Evolutionary conservation across 139 green algal species (phyloP), one percentile per base, ranked within the genome.

Genomic region (Coelastrella sp.): DNA sequence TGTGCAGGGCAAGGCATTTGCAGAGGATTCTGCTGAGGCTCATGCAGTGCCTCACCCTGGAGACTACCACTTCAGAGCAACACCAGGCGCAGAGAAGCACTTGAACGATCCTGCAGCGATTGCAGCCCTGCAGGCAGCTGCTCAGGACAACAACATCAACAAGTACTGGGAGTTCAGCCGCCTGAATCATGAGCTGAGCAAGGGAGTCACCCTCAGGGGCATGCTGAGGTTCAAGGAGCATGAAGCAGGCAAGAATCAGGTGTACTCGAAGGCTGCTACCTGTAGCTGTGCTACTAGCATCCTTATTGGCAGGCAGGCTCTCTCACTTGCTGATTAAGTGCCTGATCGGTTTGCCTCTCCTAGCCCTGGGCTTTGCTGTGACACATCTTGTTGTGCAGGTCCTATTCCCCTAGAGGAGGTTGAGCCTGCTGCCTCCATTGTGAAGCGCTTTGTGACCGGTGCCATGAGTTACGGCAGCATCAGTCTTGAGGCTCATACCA

Each of bases 81-180:
- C 88, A 62, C 62, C 81, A 27, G 84, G 89, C 43, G 88, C 89
- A 9, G 96, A 99, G 89, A 88, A 91, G 76, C 96, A 99, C 90
- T 88, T 99, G 85, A 99, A 99, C 91, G 92, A 98, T 88, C 96
- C 96, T 2, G 88, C 92, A 9, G 95, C 92, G 30, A 98, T 99
- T 48, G 93, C 96, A 40, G 92, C 94, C 83, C 93, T 99, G 86
- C 96, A 98, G 86, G 93, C 95, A 72, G 92, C 94, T 11, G 86
- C 87, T 17, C 38, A 86, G 37, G 74, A 35, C 43, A 92, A 97
- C 62, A 91, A 91, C 38, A 67, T 89, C n/a, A 91, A 96, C 85
- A 87, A 97, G 71, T 98, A 95, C 91, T 92, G 94, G 84, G 68
- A 93, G 85, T 95, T 94, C 85, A 93, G 84, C 30, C 69, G 51